phyloP scores from a whole-genome alignment of 306 rosid genomes.

The Glycine tomentella region DNA sequence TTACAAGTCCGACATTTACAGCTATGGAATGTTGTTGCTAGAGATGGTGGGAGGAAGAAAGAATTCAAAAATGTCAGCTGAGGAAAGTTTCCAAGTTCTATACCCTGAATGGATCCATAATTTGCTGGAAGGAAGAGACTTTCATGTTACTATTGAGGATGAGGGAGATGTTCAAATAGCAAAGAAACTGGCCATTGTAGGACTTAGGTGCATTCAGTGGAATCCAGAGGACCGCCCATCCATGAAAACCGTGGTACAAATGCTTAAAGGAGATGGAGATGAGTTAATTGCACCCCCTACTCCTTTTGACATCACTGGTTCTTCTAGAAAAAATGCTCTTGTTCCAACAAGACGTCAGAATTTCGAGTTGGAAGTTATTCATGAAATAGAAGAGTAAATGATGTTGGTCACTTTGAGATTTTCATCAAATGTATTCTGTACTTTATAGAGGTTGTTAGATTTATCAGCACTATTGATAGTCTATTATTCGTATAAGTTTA shows the following conservation, averaged over 20 bases:
- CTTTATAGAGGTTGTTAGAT: neutral
- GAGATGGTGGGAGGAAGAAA: conserved; percentile 46
- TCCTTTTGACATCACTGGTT: conserved; percentile 27
- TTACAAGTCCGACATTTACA: conserved; percentile 9
- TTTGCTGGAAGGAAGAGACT: conserved; percentile 24
- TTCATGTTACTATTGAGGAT: neutral
- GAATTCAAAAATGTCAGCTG: neutral
- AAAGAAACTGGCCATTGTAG: conserved; percentile 14
- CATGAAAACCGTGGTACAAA: too few relatives aligned
- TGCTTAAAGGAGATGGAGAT: too few relatives aligned
- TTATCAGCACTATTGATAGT: too few relatives aligned
- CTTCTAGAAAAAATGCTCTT: neutral
- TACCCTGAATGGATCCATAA: conserved; percentile 56
- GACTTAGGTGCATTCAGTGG: too few relatives aligned
- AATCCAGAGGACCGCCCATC: too few relatives aligned
- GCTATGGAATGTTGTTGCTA: conserved; percentile 1
- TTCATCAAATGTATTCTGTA: neutral
- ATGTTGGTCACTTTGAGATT: too few relatives aligned
- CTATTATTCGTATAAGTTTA: too few relatives aligned
- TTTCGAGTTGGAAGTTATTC: too few relatives aligned
- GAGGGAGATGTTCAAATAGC: conserved; percentile 33
- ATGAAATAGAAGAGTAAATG: conserved; percentile 19
- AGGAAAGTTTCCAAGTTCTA: conserved; percentile 7
- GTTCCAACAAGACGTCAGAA: neutral
- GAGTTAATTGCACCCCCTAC: too few relatives aligned